These are phyloP conservation scores for Aphanomyces cochlioides DNA, from an alignment of 352 stramenopile species.

Conservation along the genomic window DNA sequence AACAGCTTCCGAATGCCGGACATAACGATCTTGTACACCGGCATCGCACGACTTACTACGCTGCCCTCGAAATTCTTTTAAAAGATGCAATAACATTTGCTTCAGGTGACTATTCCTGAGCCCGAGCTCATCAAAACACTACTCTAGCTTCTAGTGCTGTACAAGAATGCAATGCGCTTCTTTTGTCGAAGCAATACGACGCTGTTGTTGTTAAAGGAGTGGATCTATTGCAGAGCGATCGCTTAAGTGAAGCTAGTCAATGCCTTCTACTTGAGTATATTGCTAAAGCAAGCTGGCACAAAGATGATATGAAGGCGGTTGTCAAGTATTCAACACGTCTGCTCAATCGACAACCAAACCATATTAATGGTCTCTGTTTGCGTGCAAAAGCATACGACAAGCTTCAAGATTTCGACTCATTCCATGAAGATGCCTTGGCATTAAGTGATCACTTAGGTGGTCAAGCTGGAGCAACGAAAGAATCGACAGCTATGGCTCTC, in stretches of 20 bases:
- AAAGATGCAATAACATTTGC: background rate
- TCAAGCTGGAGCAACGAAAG: background rate
- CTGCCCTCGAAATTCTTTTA: background rate
- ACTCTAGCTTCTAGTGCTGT: background rate
- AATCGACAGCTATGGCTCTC: slow-evolving; percentile 10
- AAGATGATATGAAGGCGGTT: slow-evolving; percentile 1
- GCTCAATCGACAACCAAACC: slow-evolving; percentile 3
- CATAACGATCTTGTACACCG: slow-evolving; percentile 24
- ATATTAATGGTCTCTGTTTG: slow-evolving; percentile 25
- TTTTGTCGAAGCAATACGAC: slow-evolving; percentile 13
- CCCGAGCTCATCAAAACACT: background rate
- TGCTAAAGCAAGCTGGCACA: slow-evolving; percentile 15
- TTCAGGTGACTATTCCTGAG: background rate
- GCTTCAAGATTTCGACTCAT: background rate
- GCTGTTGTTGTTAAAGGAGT: background rate
- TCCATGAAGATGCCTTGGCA: slow-evolving; percentile 1
- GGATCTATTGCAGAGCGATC: slow-evolving; percentile 8
- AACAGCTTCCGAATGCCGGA: slow-evolving; percentile 21
- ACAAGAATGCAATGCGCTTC: background rate
- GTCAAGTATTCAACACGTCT: slow-evolving; percentile 26
- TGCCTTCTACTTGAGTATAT: background rate
- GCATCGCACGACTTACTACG: slow-evolving; percentile 19
- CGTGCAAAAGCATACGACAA: slow-evolving; percentile 18
- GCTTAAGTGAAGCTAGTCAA: background rate
- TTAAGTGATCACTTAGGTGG: slow-evolving; percentile 11